Evolutionary conservation across 495 filamentous ascomycete species (phyloP).

Genomic region (Hypoxylon perforatum): DNA sequence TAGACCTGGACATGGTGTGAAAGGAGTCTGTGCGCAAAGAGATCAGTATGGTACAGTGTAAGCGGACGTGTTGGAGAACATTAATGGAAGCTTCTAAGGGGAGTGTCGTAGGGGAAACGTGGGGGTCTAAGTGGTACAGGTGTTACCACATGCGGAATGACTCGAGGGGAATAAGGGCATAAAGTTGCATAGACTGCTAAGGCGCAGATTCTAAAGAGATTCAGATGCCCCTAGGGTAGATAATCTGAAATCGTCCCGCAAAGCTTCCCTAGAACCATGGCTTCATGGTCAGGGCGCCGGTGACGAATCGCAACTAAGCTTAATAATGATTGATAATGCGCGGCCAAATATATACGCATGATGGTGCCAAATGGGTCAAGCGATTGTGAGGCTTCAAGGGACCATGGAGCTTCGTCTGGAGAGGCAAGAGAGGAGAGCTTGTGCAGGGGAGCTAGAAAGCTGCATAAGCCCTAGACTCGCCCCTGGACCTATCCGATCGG

Average conservation of each 20-base stretch:
- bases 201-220: slow-evolving; percentile 35
- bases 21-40: slow-evolving; percentile 74
- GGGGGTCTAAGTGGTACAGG: slow-evolving; percentile 38
- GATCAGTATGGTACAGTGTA: slow-evolving; percentile 42
- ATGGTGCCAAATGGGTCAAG: slow-evolving; percentile 27
- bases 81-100: slow-evolving; percentile 45
- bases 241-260: slow-evolving; percentile 30
- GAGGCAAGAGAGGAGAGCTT: slow-evolving; percentile 17
- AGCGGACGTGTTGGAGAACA: slow-evolving; percentile 38
- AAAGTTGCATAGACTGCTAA: slow-evolving; percentile 27
- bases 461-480: slow-evolving; percentile 30
- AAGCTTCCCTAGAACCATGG: slow-evolving; percentile 34
- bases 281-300: slow-evolving; percentile 36
- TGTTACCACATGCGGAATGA: slow-evolving; percentile 33
- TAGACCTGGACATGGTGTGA: slow-evolving; percentile 73
- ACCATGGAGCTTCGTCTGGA: slow-evolving; percentile 29
- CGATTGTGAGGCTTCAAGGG: slow-evolving; percentile 34
- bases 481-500: slow-evolving; percentile 38
- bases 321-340: slow-evolving; percentile 39
- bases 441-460: slow-evolving; percentile 36
- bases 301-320: slow-evolving; percentile 31
- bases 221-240: slow-evolving; percentile 29
- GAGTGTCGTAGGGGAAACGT: slow-evolving; percentile 27
- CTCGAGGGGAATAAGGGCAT: slow-evolving; percentile 30
- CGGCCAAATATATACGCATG: slow-evolving; percentile 27